Evolutionary conservation across 805 yeast species (phyloP).

Genomic region (Zygoascus ofunaensis): DNA sequence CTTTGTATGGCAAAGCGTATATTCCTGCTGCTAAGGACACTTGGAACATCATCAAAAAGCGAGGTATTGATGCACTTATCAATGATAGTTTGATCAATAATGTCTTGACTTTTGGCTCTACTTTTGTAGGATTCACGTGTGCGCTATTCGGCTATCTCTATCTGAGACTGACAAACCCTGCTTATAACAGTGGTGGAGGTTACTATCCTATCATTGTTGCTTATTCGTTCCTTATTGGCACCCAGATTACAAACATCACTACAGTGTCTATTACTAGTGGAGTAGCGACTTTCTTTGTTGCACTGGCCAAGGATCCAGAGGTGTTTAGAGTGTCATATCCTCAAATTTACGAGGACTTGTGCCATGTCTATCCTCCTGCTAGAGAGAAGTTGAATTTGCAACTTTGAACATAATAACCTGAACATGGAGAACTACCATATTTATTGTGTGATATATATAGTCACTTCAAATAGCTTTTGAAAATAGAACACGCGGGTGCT

Average conservation of each 20-base stretch:
- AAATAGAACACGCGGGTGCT: too few relatives aligned
- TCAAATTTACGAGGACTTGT: slow-evolving; percentile 52
- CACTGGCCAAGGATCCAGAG: slow-evolving; percentile 78
- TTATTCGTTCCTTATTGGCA: slow-evolving; percentile 60
- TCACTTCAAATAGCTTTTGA: too few relatives aligned
- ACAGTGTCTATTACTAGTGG: slow-evolving; percentile 74
- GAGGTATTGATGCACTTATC: slow-evolving; percentile 77
- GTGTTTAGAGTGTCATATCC: slow-evolving; percentile 68
- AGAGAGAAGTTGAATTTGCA: slow-evolving; percentile 38
- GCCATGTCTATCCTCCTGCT: slow-evolving; percentile 60
- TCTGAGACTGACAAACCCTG: slow-evolving; percentile 58
- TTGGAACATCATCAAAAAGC: slow-evolving; percentile 62
- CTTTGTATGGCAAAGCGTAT: slow-evolving; percentile 77
- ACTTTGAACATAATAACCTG: too few relatives aligned
- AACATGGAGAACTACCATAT: too few relatives aligned
- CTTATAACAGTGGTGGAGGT: slow-evolving; percentile 48
- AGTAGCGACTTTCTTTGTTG: slow-evolving; percentile 72
- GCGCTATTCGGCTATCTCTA: slow-evolving; percentile 56
- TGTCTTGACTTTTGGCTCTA: slow-evolving; percentile 65
- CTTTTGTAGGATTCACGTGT: slow-evolving; percentile 61
- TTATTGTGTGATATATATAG: too few relatives aligned
- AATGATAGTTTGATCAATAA: slow-evolving; percentile 77
- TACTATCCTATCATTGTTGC: slow-evolving; percentile 69
- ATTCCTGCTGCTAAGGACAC: slow-evolving; percentile 72
- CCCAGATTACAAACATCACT: slow-evolving; percentile 66